Evolutionary conservation across 768 basidiomycete species (phyloP), one percentile per base, ranked within the genome.

Genomic region (Naganishia onofrii): DNA sequence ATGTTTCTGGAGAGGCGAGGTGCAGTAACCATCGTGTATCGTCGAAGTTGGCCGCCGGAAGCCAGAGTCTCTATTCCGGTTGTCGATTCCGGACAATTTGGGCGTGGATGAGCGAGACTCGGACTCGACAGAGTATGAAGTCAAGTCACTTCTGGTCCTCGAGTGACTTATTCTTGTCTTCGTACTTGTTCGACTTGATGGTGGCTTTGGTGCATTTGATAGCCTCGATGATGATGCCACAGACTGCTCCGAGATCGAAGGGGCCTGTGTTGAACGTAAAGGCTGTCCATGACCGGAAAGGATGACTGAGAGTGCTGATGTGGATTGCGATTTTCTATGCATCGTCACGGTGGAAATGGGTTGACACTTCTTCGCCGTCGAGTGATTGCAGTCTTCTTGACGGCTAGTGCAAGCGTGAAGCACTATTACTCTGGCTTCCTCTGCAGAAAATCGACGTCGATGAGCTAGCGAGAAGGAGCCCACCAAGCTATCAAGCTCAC

Each of bases 281-380:
- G 36, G 60, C 23, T 42, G 38, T 23, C 26, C 60, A 26, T 26
- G 60, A 10, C 34, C 60, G n/a, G 60, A 63, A 26, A 63, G 28
- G 38, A 63, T 63, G 31, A 63, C 60, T 10, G 60, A 63, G 38
- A 63, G 60, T 19, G 60, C 60, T 44, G 60, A 63, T 36, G 60
- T 63, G 6, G 60, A 63, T 44, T 63, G 60, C 13, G 60, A 46
- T 44, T 63, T 63, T 26, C 60, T 26, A 29, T 63, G 60, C 60
- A 63, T 63, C 23, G 26, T 63, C n/a, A 6, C 42, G 26, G 8
- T n/a, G n/a, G 3, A 21, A 9, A 8, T 12, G n/a, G 9, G 48
- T 7, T 51, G n/a, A 3, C 13, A 7, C 3, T 51, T 21, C 48
- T 42, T 7, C 42, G 15, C 42, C 42, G 42, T 15, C 13, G 42